A percentile compares a stretch with the other conserved stretches of the same genome.
Conservation (phyloP, 352 stramenopile genomes). For the Globisporangium spinosum region DNA sequence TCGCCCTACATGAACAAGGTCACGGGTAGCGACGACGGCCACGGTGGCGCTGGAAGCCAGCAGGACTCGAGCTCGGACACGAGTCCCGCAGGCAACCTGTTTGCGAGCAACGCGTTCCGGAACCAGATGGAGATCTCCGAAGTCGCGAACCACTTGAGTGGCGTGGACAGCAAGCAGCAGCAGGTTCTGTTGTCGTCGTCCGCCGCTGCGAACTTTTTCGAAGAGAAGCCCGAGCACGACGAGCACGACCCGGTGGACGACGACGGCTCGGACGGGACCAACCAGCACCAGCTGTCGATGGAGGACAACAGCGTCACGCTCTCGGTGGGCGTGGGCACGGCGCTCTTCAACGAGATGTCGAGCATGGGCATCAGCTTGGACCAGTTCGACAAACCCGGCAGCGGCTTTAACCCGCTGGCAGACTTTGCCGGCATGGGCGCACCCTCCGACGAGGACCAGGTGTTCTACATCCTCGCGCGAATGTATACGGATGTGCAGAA, state of each 20-base stretch:
- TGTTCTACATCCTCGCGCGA: conserved; percentile 77
- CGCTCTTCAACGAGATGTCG: conserved; percentile 71
- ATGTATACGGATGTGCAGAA: conserved; percentile 71
- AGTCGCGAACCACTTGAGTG: conserved; percentile 4
- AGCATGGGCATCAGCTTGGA: conserved; percentile 74
- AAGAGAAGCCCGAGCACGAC: conserved; percentile 28
- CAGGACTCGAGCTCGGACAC: conserved; percentile 14
- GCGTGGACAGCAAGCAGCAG: conserved; percentile 5
- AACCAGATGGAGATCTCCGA: conserved; percentile 61
- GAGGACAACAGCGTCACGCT: conserved; percentile 19
- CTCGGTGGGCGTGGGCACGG: conserved; percentile 36
- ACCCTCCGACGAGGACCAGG: conserved; percentile 50
- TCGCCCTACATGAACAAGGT: conserved; percentile 78
- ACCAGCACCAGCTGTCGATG: conserved; percentile 14
- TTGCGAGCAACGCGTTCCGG: conserved; percentile 69
- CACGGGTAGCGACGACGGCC: conserved; percentile 25
- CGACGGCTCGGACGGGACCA: conserved; percentile 11
- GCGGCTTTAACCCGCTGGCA: conserved; percentile 25
- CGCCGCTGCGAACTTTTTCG: conserved; percentile 29
- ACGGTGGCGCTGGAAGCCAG: neutral
- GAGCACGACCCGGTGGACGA: conserved; percentile 27
- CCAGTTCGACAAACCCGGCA: conserved; percentile 41
- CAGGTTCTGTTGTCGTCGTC: neutral
- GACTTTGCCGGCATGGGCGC: conserved; percentile 40
- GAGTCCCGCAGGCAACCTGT: conserved; percentile 45